These are phyloP conservation scores for Periconia sp. DNA, from an alignment of 2,329 filamentous ascomycete genomes.

Conservation along the genomic window DNA sequence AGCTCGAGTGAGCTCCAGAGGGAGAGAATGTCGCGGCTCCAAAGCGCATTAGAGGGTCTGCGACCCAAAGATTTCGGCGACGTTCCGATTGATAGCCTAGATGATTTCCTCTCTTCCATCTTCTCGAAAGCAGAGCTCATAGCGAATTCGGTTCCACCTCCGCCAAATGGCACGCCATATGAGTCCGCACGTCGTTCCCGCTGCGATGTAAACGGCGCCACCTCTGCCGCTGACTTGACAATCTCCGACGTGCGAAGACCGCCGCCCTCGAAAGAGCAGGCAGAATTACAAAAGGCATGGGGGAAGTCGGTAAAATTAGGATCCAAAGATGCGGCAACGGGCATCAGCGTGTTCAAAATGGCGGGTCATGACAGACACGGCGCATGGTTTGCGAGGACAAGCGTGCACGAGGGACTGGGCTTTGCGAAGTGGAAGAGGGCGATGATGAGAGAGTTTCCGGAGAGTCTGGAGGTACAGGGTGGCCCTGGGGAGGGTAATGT, in stretches of 20 bases:
- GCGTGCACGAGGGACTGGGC: constrained; percentile 77
- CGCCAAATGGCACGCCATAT: constrained; percentile 54
- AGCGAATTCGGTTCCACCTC: constrained; percentile 75
- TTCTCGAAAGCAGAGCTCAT: constrained; percentile 70
- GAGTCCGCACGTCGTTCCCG: constrained; percentile 60
- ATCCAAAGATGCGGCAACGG: constrained; percentile 74
- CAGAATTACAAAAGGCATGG: constrained; percentile 79
- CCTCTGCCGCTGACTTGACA: constrained; percentile 59
- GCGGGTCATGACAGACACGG: constrained; percentile 80
- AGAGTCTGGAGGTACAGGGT: constrained; percentile 74
- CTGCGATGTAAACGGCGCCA: constrained; percentile 60
- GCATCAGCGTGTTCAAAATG: constrained; percentile 81
- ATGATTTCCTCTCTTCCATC: constrained; percentile 46
- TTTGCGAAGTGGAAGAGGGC: constrained; percentile 81
- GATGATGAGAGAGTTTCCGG: constrained; percentile 78
- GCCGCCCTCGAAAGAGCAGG: constrained; percentile 59
- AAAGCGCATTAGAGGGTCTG: constrained; percentile 53
- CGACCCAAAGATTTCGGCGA: constrained; percentile 53
- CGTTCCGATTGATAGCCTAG: constrained; percentile 50
- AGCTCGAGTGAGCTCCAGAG: neutral
- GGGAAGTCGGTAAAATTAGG: constrained; percentile 79
- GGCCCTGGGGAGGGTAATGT: constrained; percentile 76
- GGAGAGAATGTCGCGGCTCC: constrained; percentile 48
- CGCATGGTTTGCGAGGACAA: constrained; percentile 86
- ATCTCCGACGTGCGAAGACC: constrained; percentile 58